Evolutionary conservation across 768 basidiomycete species (phyloP), one percentile per base, ranked within the genome.

Genomic region (Termitomyces sp.): DNA sequence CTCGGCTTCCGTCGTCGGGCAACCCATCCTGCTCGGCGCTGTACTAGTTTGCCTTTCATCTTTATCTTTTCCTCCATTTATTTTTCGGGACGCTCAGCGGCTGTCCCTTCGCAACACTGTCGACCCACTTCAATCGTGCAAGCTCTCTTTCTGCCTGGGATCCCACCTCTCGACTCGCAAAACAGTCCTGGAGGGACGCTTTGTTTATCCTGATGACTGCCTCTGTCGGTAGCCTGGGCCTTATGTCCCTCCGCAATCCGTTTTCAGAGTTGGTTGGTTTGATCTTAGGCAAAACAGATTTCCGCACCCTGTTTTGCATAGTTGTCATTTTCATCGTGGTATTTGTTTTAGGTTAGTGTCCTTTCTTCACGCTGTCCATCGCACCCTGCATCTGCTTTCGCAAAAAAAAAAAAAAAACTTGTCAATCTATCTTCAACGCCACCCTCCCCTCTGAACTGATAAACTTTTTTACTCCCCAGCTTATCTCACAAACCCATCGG

Each of bases 401-500:
- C 36, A 16, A 3, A n/a, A n/a, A 47, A 47, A 48, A 48, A 29
- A 29, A 29, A 29, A n/a, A n/a, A 37, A 50, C 46, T 52, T 32
- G 10, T 32, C 12, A 20, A 39, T 51, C 9, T 20, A 13, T 31
- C 41, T 39, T 24, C 48, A 43, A 53, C 56, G 56, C 57, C 55
- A 58, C 50, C 24, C 61, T 20, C 58, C 2, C 51, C 29, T n/a
- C n/a, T n/a, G n/a, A 62, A 55, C 56, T 64, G 55, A 41, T 57
- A 56, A 51, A 59, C 43, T 59, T 52, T 53, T 47, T 50, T 7
- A 9, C 6, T 5, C 27, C 29, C 3, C 76, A 98, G 96, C 95
- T 48, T 94, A 94, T 77, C 83, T 95, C 69, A 92, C 94, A 34
- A 98, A 98, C 72, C 96, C 96, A 24, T 86, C 88, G 56, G 94